phyloP scores from a whole-genome alignment of 306 rosid species.

The Gastrolobium bilobum region DNA sequence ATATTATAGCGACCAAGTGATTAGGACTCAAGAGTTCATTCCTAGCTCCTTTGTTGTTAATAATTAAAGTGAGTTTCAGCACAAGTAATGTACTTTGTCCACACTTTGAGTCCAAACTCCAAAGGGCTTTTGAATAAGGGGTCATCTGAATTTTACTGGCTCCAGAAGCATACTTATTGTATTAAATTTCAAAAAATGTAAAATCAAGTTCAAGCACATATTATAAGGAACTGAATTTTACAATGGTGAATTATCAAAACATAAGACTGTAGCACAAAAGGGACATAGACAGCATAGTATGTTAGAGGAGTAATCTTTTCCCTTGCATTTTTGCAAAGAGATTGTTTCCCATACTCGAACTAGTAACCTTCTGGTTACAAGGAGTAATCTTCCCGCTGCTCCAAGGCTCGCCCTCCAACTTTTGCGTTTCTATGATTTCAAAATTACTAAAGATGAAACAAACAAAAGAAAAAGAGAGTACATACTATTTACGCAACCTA shows the following conservation, averaged over 20 bases:
- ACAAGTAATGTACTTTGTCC: not conserved
- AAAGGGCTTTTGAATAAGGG: not conserved
- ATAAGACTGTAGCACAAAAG: constrained; percentile 32
- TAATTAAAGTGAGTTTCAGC: constrained; percentile 5
- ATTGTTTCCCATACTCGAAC: too few relatives aligned
- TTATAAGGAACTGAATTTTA: constrained; percentile 18
- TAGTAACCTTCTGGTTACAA: too few relatives aligned
- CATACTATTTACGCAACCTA: not conserved
- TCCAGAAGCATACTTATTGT: constrained; percentile 17
- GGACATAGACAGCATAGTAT: constrained; percentile 28
- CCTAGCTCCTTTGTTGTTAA: not conserved
- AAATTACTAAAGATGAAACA: not conserved
- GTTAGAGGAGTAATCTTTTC: too few relatives aligned
- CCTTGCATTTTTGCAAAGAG: too few relatives aligned
- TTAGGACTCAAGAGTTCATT: constrained; percentile 12
- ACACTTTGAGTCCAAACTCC: not conserved
- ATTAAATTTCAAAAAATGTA: constrained; percentile 4
- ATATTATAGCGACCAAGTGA: too few relatives aligned
- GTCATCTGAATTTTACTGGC: not conserved
- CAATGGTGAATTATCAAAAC: constrained; percentile 12
- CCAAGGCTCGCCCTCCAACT: too few relatives aligned
- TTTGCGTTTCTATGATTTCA: not conserved
- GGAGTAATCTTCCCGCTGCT: too few relatives aligned
- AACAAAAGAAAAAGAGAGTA: not conserved
- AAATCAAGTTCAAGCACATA: not conserved